A percentile compares a stretch with the other conserved stretches of the same genome.
Evolutionary conservation across 2,329 filamentous ascomycete genomes (phyloP).

Genomic region (Leptographium radiaticola): DNA sequence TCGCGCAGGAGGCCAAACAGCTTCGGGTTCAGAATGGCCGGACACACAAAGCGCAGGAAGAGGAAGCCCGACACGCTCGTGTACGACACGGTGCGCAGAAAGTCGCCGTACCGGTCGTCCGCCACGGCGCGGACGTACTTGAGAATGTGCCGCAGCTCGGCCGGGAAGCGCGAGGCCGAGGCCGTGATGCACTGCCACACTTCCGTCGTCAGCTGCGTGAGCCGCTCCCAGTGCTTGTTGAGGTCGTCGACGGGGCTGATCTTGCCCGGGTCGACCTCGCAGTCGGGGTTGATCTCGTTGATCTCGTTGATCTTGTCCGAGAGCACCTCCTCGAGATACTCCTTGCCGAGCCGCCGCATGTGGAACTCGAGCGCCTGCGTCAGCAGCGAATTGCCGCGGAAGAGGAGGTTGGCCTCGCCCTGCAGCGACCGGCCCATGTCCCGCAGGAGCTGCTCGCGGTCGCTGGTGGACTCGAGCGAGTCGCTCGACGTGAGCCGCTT

Average conservation of each 20-base stretch:
- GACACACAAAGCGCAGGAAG: constrained; percentile 90
- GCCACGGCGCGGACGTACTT: constrained; percentile 86
- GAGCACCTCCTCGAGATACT: constrained; percentile 80
- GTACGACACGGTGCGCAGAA: constrained; percentile 76
- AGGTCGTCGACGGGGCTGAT: constrained; percentile 56
- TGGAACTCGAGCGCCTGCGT: constrained; percentile 91
- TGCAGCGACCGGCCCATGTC: constrained; percentile 70
- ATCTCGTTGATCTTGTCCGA: constrained; percentile 80
- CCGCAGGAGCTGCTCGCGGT: constrained; percentile 58
- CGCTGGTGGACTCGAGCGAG: constrained; percentile 46
- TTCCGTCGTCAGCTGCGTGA: constrained; percentile 65
- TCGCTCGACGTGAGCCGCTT: constrained; percentile 59
- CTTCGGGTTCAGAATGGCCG: constrained; percentile 90
- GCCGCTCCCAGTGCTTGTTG: constrained; percentile 67
- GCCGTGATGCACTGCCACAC: constrained; percentile 73
- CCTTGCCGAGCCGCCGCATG: constrained; percentile 86
- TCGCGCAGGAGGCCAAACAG: constrained; percentile 76
- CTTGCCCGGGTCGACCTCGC: constrained; percentile 86
- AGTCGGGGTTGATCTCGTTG: constrained; percentile 79
- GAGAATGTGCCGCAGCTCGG: constrained; percentile 73
- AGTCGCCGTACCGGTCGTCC: constrained; percentile 89
- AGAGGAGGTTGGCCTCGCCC: constrained; percentile 85
- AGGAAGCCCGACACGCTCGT: constrained; percentile 92
- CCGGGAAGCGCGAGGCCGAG: constrained; percentile 62
- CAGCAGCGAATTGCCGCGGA: constrained; percentile 85